A percentile compares a stretch with the other conserved stretches of the same genome.
phyloP scores from a whole-genome alignment of 148 eudicot species.

The Chenopodium album region DNA sequence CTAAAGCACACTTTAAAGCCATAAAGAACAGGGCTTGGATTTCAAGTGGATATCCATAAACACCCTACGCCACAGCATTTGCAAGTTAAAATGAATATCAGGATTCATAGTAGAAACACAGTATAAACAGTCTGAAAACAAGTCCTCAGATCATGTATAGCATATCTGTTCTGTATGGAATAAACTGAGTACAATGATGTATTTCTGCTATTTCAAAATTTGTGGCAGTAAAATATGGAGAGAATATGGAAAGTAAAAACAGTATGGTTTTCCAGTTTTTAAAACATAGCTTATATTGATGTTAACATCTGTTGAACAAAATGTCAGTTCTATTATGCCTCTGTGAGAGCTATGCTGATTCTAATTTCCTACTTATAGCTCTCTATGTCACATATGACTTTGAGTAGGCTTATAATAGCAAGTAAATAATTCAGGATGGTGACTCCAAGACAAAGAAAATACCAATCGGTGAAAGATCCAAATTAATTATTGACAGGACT shows the following conservation, averaged over 20 bases:
- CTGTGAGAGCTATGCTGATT: neutral
- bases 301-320: neutral
- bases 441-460: neutral
- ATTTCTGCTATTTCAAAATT: neutral
- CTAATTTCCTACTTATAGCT: neutral
- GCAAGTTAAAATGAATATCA: neutral
- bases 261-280: neutral
- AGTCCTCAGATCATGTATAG: slow-evolving; percentile 1
- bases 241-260: neutral
- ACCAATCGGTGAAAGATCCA: neutral
- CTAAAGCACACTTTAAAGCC: slow-evolving; percentile 82
- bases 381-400: neutral
- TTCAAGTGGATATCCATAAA: slow-evolving; percentile 93
- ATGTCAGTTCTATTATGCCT: neutral
- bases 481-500: neutral
- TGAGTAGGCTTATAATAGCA: neutral
- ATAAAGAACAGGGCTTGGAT: slow-evolving; percentile 96
- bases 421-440: neutral
- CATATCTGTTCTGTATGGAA: too few species aligned
- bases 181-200: neutral
- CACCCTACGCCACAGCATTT: slow-evolving; percentile 52
- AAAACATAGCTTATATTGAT: neutral
- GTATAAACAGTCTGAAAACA: neutral
- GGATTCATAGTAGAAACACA: neutral
- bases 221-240: neutral